Evolutionary conservation across 306 rosid genomes (phyloP), one percentile per base, ranked within the genome.

Genomic region (Canavalia ensiformis): DNA sequence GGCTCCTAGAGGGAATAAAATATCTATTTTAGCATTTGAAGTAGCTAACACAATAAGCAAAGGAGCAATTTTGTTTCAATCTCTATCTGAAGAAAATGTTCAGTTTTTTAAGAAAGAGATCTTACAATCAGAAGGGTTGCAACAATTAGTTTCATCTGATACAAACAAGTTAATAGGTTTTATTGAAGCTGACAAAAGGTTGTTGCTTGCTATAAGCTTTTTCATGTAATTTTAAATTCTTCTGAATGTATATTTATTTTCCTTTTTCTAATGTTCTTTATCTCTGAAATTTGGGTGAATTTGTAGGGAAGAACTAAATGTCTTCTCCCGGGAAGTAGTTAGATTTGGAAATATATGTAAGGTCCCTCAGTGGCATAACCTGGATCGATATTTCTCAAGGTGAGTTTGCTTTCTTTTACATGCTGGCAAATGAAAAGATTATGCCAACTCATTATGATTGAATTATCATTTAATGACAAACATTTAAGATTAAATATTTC

Each of bases 101-200:
- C 90, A 88, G 91, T 74, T 84, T 65, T 88, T 96, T 70, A 90
- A 88, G 66, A 84, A 82, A 13, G 97, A 94, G 82, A 68, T 94
- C 64, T 56, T 86, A 35, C 78, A 86, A 71, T 92, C 98, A 13
- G 89, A 91, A 83, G 97, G 93, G 74, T 75, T 94, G 31, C 85
- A 87, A 39, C 83, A 74, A 4, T 76, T 96, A 42, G 94, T 96
- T 79, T 96, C 99, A 6, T 85, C 83, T 42, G 90, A 90, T 83
- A 82, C 83, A 83, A 89, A 87, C 66, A 91, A 92, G 86, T 84
- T 96, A 82, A 82, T 88, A 6, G 81, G 86, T 68, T 73, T 96
- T 64, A 89, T 91, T 49, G 94, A 94, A 37, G 87, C 87, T 31
- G 99, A 96, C 85, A 96, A 94, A 90, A 94, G 98, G 99, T 96